These are phyloP conservation scores for Posidonia australis DNA, from an alignment of 106 monocot genomes.

Conservation along the genomic window DNA sequence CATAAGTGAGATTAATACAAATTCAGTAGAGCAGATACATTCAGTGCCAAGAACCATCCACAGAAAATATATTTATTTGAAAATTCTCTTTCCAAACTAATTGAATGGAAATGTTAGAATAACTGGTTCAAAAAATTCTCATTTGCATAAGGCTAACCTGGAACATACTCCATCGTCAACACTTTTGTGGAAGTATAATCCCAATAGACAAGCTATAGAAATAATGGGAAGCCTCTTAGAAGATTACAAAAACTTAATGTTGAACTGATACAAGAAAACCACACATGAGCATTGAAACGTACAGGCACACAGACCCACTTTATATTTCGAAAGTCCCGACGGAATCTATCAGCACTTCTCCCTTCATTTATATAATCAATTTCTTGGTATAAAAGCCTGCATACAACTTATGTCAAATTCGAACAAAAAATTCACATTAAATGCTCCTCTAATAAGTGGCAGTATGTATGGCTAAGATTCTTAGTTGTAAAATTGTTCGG, in stretches of 20 bases:
- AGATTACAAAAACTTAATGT: background rate
- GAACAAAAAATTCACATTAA: background rate
- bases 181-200: slow-evolving; percentile 81
- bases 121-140: background rate
- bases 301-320: slow-evolving; percentile 97
- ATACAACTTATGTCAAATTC: background rate
- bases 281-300: slow-evolving; percentile 27
- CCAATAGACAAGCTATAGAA: slow-evolving; percentile 66
- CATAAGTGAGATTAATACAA: background rate
- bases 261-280: background rate
- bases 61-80: background rate
- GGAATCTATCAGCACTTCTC: slow-evolving; percentile 88
- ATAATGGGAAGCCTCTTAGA: background rate
- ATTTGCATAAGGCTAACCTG: slow-evolving; percentile 37
- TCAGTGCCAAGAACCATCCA: too few relatives aligned
- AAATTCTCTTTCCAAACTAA: background rate
- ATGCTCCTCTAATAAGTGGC: background rate
- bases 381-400: slow-evolving; percentile 86
- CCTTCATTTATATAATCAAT: slow-evolving; percentile 97
- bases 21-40: too few relatives aligned
- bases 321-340: slow-evolving; percentile 90
- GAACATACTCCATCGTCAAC: slow-evolving; percentile 89
- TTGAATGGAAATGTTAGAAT: background rate
- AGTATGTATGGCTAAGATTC: background rate
- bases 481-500: too few relatives aligned